Evolutionary conservation across 2,329 filamentous ascomycete species (phyloP).

Genomic region (Aspergillus niger): DNA sequence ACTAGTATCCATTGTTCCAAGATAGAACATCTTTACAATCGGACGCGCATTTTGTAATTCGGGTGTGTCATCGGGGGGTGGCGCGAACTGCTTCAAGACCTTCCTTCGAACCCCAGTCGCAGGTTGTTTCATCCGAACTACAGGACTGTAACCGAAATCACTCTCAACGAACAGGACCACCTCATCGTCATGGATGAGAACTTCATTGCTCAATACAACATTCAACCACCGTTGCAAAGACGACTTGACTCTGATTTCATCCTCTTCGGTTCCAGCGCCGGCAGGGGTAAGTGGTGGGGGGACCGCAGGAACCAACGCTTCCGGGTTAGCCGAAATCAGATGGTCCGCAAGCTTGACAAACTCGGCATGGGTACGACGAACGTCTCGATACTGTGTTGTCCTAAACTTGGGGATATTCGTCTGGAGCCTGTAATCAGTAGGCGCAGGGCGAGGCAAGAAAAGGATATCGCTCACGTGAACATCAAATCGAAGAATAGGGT

Average conservation of each 20-base stretch:
- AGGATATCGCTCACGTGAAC: constrained; percentile 71
- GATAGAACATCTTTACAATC: constrained; percentile 90
- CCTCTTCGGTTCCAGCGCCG: constrained; percentile 93
- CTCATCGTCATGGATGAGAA: constrained; percentile 92
- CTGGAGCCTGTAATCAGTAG: constrained; percentile 50
- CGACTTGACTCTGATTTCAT: constrained; percentile 84
- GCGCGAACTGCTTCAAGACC: constrained; percentile 96
- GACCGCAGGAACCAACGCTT: constrained; percentile 89
- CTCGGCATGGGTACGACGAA: constrained; percentile 91
- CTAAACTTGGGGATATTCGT: constrained; percentile 98
- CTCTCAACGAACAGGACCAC: constrained; percentile 99
- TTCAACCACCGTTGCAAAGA: constrained; percentile 95
- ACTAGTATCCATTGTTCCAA: constrained; percentile 93
- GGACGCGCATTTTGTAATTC: constrained; percentile 89
- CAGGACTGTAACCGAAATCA: constrained; percentile 96
- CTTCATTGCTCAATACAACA: constrained; percentile 86
- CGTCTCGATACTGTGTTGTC: constrained; percentile 97
- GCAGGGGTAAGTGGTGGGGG: constrained; percentile 93
- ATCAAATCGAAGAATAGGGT: constrained; percentile 91
- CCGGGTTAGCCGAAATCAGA: constrained; percentile 94
- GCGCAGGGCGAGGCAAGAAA: background rate
- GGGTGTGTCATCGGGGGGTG: constrained; percentile 93
- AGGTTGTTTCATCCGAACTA: constrained; percentile 93
- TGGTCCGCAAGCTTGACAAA: constrained; percentile 96
- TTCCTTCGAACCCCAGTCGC: constrained; percentile 94